Evolutionary conservation across 2,329 filamentous ascomycete genomes (phyloP).

Genomic region (Amphichorda felina): DNA sequence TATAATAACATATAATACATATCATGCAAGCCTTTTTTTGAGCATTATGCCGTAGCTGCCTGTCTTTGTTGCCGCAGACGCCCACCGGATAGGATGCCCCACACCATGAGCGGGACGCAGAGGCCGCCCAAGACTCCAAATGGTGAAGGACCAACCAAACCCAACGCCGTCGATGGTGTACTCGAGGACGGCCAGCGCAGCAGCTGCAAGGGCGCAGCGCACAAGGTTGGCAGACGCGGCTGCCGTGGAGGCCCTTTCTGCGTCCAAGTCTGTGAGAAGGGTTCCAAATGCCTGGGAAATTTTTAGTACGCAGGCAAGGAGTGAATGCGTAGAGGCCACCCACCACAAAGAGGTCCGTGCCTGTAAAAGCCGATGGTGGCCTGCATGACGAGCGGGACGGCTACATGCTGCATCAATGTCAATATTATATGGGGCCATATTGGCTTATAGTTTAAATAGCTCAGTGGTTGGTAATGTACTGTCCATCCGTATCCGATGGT

Average conservation of each 20-base stretch:
- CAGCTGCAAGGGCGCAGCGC: slow-evolving; percentile 9
- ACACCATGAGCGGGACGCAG: slow-evolving; percentile 4
- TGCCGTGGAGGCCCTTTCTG: slow-evolving; percentile 9
- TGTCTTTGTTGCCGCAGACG: too few relatives aligned
- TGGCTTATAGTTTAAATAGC: not conserved
- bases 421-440: too few relatives aligned
- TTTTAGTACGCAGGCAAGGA: not conserved
- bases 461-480: not conserved
- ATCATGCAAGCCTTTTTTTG: too few relatives aligned
- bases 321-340: not conserved
- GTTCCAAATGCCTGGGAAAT: not conserved
- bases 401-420: not conserved
- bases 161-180: slow-evolving; percentile 9
- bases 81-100: not conserved
- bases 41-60: too few relatives aligned
- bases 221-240: slow-evolving; percentile 11
- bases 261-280: slow-evolving; percentile 8
- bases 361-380: not conserved
- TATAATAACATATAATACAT: too few relatives aligned
- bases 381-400: not conserved
- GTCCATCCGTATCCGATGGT: slow-evolving; percentile 1
- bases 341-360: not conserved
- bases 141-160: slow-evolving; percentile 12
- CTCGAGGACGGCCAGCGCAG: slow-evolving; percentile 7
- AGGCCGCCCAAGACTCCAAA: slow-evolving; percentile 7